Base-by-base conservation (phyloP, 192 early-diverging fungal genomes). In the Coemansia sp. region DNA sequence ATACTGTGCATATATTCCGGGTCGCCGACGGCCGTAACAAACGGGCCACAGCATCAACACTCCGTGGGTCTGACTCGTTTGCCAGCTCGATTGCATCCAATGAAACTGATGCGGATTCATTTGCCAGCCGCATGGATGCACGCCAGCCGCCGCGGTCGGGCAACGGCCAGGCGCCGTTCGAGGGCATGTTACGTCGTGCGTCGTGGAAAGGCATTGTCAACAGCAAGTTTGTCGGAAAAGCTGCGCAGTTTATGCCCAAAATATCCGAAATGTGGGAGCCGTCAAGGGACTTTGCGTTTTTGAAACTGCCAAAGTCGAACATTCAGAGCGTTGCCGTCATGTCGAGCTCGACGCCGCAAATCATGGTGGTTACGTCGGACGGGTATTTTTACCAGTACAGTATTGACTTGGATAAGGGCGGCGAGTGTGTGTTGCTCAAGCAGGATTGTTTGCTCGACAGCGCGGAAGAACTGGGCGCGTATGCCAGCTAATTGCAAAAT, bases 1-100 rank as follows among this genome's bases (percentile, higher is more conserved):
- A 97, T 61, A 99, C 97, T 0, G 91, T 99, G 7, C 97, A 99
- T 62, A 90, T 99, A 27, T 99, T 93, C 83, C 92, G 91, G 61
- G 64, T 94, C 16, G 67, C 78, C 23, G 78, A 81, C 39, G 78
- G 78, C n/a, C 78, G 69, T 60, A 72, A 69, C 50, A 59, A 61
- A 61, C 53, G 62, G 12, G 35, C 51, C 17, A 67, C 37, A 10
- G 50, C 72, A 3, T 27, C 45, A 0, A 17, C 62, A 39, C 16
- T 38, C 0, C 55, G 39, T 19, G 62, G 48, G 25, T 61, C 69
- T 27, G 64, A 60, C 39, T 72, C 74, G 58, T 62, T 59, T 37
- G 73, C 73, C 41, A 76, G 76, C 68, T 72, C 67, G 12, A 41
- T 65, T 17, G 59, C 49, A 17, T 69, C 71, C 17, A 59, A 65